Conservation (phyloP, 1,139 yeast genomes). For the Nakaseomyces kungkrabaensis region DNA sequence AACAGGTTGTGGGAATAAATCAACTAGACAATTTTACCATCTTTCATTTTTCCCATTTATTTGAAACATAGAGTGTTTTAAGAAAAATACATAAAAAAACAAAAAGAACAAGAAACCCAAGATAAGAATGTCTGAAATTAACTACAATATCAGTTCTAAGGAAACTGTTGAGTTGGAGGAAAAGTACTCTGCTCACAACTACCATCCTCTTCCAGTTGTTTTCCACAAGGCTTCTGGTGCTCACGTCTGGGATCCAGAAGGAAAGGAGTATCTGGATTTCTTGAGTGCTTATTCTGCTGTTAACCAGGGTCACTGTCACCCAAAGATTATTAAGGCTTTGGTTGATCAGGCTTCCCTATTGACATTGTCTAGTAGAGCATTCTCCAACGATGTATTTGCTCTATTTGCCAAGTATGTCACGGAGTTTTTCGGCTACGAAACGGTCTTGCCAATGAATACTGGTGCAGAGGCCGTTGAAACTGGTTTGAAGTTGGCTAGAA, state of each 20-base stretch:
- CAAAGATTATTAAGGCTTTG: conserved; percentile 77
- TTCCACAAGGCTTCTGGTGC: conserved; percentile 82
- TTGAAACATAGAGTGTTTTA: not conserved
- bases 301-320: conserved; percentile 97
- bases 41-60: too few species aligned
- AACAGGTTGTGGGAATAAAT: not conserved
- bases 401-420: conserved; percentile 80
- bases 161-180: conserved; percentile 63
- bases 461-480: conserved; percentile 99
- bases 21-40: too few species aligned
- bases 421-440: conserved; percentile 81
- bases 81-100: not conserved
- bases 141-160: conserved; percentile 41
- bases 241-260: conserved; percentile 97
- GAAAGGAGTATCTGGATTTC: conserved; percentile 76
- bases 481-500: conserved; percentile 84
- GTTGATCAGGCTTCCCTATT: conserved; percentile 77
- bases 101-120: not conserved
- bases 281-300: conserved; percentile 93
- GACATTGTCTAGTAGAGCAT: conserved; percentile 87
- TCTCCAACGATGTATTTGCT: conserved; percentile 83
- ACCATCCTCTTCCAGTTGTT: conserved; percentile 94
- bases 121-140: not conserved
- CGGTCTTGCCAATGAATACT: conserved; percentile 95
- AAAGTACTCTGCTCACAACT: conserved; percentile 88